These are phyloP conservation scores for Cladophialophora bantiana DNA, from an alignment of 2,329 filamentous ascomycete genomes.

Conservation along the genomic window DNA sequence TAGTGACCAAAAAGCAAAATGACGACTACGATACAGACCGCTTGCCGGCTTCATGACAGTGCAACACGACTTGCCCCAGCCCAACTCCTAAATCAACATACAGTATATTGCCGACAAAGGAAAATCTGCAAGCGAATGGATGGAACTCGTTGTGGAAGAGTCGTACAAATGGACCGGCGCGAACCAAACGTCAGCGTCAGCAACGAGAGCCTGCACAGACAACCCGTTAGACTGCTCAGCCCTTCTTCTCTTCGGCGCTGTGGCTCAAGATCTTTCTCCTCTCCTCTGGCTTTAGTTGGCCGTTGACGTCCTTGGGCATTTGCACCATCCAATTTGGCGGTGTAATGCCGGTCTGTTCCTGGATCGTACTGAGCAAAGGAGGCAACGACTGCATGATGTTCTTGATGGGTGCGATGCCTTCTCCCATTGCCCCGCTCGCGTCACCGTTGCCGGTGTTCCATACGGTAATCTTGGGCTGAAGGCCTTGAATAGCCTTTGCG, in stretches of 20 bases:
- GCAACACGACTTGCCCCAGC: no score
- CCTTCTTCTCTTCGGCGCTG: slow-evolving; percentile 4
- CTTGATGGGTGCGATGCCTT: slow-evolving; percentile 70
- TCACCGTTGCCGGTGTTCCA: slow-evolving; percentile 75
- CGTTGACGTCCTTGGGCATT: slow-evolving; percentile 47
- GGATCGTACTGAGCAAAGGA: slow-evolving; percentile 81
- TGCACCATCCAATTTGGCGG: slow-evolving; percentile 75
- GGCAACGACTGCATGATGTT: slow-evolving; percentile 87
- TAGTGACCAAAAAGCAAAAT: no score
- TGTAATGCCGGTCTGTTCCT: slow-evolving; percentile 85
- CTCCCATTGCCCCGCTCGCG: slow-evolving; percentile 51
- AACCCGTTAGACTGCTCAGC: neutral
- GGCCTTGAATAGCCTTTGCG: slow-evolving; percentile 73
- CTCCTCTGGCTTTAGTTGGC: slow-evolving; percentile 10
- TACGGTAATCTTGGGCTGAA: slow-evolving; percentile 88
- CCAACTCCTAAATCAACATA: neutral
- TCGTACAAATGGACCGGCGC: no score
- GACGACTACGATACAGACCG: no score
- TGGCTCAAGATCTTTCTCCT: slow-evolving; percentile 18
- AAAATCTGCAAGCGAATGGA: neutral
- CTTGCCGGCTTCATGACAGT: neutral
- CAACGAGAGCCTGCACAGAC: no score
- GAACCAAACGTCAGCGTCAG: no score
- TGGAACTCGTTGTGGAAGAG: neutral
- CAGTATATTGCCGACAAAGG: neutral